phyloP scores from a whole-genome alignment of 192 early-diverging fungal genomes.

The Backusella tuberculispora region DNA sequence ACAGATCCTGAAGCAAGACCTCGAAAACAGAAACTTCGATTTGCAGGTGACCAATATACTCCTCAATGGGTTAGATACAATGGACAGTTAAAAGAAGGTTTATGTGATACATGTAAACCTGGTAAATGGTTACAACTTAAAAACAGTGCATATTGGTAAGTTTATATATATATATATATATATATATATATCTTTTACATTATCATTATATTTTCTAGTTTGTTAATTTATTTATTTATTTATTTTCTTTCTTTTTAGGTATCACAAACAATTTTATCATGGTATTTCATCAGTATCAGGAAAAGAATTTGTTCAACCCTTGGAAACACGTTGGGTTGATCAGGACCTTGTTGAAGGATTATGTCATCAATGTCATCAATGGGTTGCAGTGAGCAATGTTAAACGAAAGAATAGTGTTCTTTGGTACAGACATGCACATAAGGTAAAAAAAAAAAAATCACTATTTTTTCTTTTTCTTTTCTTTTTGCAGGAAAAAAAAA shows the following conservation, averaged over 20 bases:
- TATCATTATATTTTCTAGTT: too few species aligned
- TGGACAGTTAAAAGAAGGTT: slow-evolving; percentile 79
- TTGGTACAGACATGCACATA: slow-evolving; percentile 89
- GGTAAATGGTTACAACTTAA: slow-evolving; percentile 89
- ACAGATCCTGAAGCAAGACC: slow-evolving; percentile 58
- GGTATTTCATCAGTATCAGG: slow-evolving; percentile 88
- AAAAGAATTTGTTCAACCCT: slow-evolving; percentile 70
- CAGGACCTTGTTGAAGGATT: slow-evolving; percentile 76
- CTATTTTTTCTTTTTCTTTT: not conserved
- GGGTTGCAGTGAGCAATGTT: slow-evolving; percentile 76
- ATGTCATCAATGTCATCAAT: slow-evolving; percentile 84
- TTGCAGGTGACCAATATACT: slow-evolving; percentile 77
- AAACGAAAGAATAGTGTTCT: slow-evolving; percentile 79
- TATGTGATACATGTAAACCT: slow-evolving; percentile 80
- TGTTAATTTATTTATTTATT: not conserved
- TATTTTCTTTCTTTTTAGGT: slow-evolving; percentile 46
- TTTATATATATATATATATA: not conserved
- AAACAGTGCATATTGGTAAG: slow-evolving; percentile 84
- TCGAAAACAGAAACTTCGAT: slow-evolving; percentile 74
- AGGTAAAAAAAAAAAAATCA: slow-evolving; percentile 40
- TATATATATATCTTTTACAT: too few species aligned
- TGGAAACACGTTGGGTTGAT: slow-evolving; percentile 70
- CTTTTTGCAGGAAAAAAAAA: slow-evolving; percentile 6
- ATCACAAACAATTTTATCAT: slow-evolving; percentile 87
- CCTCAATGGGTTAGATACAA: slow-evolving; percentile 81